Percentiles rank a stretch among this genome's conserved stretches.
Evolutionary conservation across 495 filamentous ascomycete species (phyloP).

Genomic region (Trichoderma parareesei): DNA sequence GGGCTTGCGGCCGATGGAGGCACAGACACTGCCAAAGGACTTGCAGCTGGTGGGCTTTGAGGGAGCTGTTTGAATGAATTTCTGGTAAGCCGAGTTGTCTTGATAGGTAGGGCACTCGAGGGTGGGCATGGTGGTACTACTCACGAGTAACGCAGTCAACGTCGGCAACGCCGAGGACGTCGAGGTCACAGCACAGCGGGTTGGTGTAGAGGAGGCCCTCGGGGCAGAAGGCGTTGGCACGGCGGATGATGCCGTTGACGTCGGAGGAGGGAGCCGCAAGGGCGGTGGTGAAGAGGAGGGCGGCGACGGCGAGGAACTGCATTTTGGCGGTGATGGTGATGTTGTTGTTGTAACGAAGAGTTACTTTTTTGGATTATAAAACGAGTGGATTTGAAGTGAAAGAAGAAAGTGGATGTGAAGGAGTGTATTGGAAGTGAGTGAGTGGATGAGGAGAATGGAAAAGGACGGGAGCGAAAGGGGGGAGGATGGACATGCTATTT

Average conservation of each 20-base stretch:
- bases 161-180: conserved; percentile 37
- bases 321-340: conserved; percentile 14
- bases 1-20: conserved; percentile 17
- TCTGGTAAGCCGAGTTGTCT: too few species aligned
- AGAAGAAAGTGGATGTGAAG: background rate
- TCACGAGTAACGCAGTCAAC: conserved; percentile 34
- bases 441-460: background rate
- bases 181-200: conserved; percentile 33
- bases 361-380: background rate
- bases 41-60: conserved; percentile 13
- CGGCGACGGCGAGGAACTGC: conserved; percentile 22
- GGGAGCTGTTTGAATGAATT: conserved; percentile 10
- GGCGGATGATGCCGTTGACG: background rate
- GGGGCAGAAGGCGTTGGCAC: conserved; percentile 7
- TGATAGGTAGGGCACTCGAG: background rate
- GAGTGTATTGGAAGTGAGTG: background rate
- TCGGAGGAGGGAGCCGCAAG: conserved; percentile 19
- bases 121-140: background rate
- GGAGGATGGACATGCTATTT: background rate
- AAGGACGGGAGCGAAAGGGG: background rate
- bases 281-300: conserved; percentile 14
- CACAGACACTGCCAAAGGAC: conserved; percentile 17
- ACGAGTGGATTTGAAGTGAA: background rate
- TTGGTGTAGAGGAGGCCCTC: conserved; percentile 16
- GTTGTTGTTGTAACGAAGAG: background rate